Base-by-base conservation (phyloP, 2,329 filamentous ascomycete genomes). In the Penicillium sp. region DNA sequence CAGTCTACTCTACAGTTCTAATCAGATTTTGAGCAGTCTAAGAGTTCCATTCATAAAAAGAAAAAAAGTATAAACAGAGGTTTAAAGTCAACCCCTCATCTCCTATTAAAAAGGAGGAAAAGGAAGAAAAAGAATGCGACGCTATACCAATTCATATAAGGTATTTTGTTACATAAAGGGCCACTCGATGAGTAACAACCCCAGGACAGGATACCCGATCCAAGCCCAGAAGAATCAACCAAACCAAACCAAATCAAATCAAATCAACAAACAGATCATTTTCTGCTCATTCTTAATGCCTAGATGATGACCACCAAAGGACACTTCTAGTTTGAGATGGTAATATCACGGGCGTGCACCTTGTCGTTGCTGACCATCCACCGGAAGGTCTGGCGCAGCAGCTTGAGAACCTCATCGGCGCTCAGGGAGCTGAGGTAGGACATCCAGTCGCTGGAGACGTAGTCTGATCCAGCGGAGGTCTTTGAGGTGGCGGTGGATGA, bases 351-450 rank as follows among this genome's bases (percentile, higher is more conserved):
- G 23, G 71, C 65, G 60, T 73, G 71, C 59, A 65, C 64, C 65
- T 71, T 69, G 52, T 72, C 65, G 21, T 64, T 23, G 19, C 39
- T 67, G 60, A 71, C 65, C 49, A 73, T 61, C 71, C 71, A 73
- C 56, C 65, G 67, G 46, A 71, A 45, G 29, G 71, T 73, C 54
- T 70, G 54, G 51, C 65, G 67, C 50, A 73, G 57, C 19, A 67
- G 39, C 54, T 50, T 65, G 57, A 73, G 62, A 58, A 72, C 65
- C 62, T 72, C 61, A 3, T 70, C 67, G 26, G 71, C 65, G 50
- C 62, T 70, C 55, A 73, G 60, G 45, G 69, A 70, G 64, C 61
- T 65, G 55, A 73, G 69, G 62, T 71, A 73, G 13, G 65, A 58
- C 29, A 60, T 62, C 55, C 59, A 63, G 55, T 65, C 62, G 53